A percentile compares a stretch with the other conserved stretches of the same genome.
Conservation (phyloP, 1,139 yeast genomes). For the Suhomyces taliae region DNA sequence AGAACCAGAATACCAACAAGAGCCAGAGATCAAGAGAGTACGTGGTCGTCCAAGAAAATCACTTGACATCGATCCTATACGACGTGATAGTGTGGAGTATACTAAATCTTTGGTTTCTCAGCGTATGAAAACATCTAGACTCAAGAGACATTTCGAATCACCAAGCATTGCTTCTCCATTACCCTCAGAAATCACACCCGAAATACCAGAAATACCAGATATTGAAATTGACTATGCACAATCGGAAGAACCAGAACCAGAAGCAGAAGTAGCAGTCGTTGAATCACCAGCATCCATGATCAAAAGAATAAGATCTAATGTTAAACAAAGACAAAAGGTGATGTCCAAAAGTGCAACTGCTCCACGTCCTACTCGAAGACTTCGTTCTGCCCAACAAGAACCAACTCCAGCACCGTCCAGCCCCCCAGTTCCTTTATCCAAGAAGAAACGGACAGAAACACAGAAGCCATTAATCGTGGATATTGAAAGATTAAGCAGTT, state of each 20-base stretch:
- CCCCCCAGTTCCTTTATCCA: constrained; percentile 9
- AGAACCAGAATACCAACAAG: too few species aligned
- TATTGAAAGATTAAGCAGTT: constrained; percentile 28
- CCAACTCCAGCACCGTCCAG: constrained; percentile 2
- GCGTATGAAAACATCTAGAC: constrained; percentile 7
- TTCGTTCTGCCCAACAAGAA: not conserved
- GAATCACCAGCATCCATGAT: constrained; percentile 10
- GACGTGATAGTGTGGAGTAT: constrained; percentile 12
- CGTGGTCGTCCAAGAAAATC: too few species aligned
- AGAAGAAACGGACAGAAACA: constrained; percentile 17
- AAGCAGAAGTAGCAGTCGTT: too few species aligned
- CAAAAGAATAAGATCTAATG: constrained; percentile 7
- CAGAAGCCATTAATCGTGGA: constrained; percentile 33
- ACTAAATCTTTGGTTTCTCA: constrained; percentile 14
- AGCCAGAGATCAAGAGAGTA: too few species aligned
- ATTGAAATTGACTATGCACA: not conserved
- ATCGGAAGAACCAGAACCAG: not conserved
- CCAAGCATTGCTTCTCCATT: not conserved
- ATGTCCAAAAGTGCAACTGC: not conserved
- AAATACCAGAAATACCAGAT: not conserved
- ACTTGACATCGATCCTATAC: not conserved
- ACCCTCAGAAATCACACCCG: not conserved
- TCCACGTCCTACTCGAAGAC: not conserved
- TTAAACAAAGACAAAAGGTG: constrained; percentile 5
- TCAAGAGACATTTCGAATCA: constrained; percentile 1